phyloP scores from a whole-genome alignment of 352 stramenopile genomes.

The Pythium sukuiense region DNA sequence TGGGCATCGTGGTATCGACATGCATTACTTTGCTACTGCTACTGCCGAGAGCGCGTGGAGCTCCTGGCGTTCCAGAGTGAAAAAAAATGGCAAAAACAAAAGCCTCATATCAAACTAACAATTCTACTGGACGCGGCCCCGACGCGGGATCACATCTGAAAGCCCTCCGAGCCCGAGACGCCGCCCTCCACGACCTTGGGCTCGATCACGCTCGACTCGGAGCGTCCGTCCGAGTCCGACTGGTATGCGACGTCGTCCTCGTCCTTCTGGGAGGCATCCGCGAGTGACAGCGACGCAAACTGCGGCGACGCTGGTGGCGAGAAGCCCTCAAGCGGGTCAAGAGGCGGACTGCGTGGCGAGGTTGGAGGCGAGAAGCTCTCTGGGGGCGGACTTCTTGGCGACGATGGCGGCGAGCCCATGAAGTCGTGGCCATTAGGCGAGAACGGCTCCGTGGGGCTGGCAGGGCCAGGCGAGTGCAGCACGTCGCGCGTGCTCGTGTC shows the following conservation, averaged over 20 bases:
- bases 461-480: constrained; percentile 48
- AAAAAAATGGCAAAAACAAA: constrained; percentile 25
- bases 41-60: background rate
- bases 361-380: constrained; percentile 40
- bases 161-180: constrained; percentile 57
- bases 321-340: background rate
- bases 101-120: constrained; percentile 25
- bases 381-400: constrained; percentile 41
- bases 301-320: constrained; percentile 41
- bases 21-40: background rate
- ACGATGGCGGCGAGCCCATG: constrained; percentile 46
- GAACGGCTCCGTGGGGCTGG: constrained; percentile 45
- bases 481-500: constrained; percentile 46
- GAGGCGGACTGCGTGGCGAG: constrained; percentile 33
- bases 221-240: constrained; percentile 67
- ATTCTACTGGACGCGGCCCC: constrained; percentile 22
- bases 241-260: constrained; percentile 57
- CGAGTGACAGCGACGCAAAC: constrained; percentile 46
- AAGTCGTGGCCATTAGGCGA: constrained; percentile 13
- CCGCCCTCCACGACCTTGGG: constrained; percentile 57
- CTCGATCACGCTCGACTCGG: constrained; percentile 65
- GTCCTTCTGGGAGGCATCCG: constrained; percentile 42
- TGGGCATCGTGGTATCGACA: background rate
- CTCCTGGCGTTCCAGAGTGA: background rate
- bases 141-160: constrained; percentile 55